Evolutionary conservation across 169 alveolate genomes (phyloP).

Genomic region (Perkinsus olseni): DNA sequence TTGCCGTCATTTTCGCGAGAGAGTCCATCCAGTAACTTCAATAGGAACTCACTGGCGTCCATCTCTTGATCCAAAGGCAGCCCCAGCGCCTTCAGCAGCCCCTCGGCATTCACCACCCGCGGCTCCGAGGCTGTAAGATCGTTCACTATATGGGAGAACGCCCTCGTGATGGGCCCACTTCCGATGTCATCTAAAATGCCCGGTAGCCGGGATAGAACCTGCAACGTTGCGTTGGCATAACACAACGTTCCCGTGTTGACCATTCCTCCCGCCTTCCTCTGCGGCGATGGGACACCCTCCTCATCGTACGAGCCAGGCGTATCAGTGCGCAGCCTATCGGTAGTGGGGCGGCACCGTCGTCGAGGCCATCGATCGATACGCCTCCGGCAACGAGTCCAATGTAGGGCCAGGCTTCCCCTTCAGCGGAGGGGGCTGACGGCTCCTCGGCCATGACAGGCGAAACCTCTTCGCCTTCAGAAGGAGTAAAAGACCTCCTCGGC

Average conservation of each 20-base stretch:
- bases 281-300: not conserved
- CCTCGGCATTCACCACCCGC: not conserved
- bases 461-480: not conserved
- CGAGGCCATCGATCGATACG: not conserved
- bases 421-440: not conserved
- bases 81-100: not conserved
- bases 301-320: not conserved
- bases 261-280: not conserved
- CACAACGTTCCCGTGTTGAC: not conserved
- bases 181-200: not conserved
- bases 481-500: not conserved
- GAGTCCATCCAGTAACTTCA: not conserved
- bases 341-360: not conserved
- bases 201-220: conserved; percentile 1
- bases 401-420: not conserved
- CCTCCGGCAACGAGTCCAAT: not conserved
- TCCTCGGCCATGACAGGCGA: not conserved
- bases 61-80: not conserved
- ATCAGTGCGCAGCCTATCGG: not conserved
- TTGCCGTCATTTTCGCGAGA: not conserved
- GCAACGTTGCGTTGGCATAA: not conserved
- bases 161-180: not conserved
- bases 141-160: not conserved
- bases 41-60: not conserved
- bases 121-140: not conserved